Percentiles rank a stretch among this genome's conserved stretches.
These are phyloP conservation scores for Nemania diffusa DNA, from an alignment of 2,329 filamentous ascomycete species.

Conservation along the genomic window DNA sequence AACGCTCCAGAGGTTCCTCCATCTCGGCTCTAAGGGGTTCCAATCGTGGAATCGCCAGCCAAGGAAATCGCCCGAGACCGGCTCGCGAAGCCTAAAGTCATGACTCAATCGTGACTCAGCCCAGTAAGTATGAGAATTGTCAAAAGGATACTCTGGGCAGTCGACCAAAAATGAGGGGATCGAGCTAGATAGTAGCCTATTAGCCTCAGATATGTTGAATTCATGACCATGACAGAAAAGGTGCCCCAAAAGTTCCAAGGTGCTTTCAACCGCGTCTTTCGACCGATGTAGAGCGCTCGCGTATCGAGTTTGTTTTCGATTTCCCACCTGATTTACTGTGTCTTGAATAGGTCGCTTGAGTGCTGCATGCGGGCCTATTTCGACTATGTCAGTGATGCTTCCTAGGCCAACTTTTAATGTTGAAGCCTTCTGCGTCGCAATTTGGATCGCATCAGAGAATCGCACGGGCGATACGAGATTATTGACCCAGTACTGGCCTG, in stretches of 20 bases:
- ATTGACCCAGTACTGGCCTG: conserved; percentile 49
- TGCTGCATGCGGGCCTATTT: conserved; percentile 48
- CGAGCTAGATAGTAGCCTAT: conserved; percentile 27
- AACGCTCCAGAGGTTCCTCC: conserved; percentile 58
- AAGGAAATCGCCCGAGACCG: conserved; percentile 46
- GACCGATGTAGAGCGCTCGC: conserved; percentile 37
- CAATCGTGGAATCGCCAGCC: conserved; percentile 43
- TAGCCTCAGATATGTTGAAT: conserved; percentile 42
- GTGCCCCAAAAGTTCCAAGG: conserved; percentile 42
- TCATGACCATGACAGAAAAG: conserved; percentile 44
- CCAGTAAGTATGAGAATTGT: conserved; percentile 54
- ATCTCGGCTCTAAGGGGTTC: conserved; percentile 49
- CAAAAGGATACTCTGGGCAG: conserved; percentile 55
- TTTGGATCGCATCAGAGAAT: conserved; percentile 47
- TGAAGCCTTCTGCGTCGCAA: conserved; percentile 36
- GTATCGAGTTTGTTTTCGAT: conserved; percentile 40
- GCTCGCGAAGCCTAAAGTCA: conserved; percentile 47
- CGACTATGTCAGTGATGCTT: conserved; percentile 45
- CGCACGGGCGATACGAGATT: conserved; percentile 51
- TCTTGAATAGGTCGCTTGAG: conserved; percentile 46
- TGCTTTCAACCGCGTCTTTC: conserved; percentile 37
- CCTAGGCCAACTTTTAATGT: conserved; percentile 43
- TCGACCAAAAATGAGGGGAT: conserved; percentile 46
- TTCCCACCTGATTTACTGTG: conserved; percentile 38
- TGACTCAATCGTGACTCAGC: conserved; percentile 50